Conservation (phyloP, 495 filamentous ascomycete genomes). For the Cercophora scortea region DNA sequence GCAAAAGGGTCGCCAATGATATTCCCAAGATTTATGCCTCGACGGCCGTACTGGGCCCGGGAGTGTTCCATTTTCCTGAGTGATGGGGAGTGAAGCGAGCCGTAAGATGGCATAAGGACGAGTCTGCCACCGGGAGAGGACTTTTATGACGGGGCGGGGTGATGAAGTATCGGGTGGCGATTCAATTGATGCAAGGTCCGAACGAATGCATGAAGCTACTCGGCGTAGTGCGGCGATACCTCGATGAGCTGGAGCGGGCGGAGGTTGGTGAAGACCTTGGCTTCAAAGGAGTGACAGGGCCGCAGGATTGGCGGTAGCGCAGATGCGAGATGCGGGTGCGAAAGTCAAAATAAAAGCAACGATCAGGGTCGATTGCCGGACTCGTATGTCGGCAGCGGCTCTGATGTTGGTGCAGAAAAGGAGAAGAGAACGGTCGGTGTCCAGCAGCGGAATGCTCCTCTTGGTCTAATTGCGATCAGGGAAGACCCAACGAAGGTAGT, state of each 20-base stretch:
- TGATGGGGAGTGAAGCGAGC: conserved; percentile 64
- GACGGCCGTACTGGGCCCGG: conserved; percentile 47
- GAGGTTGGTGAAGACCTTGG: neutral
- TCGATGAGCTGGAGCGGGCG: neutral
- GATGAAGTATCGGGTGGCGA: conserved; percentile 10
- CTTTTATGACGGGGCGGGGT: neutral
- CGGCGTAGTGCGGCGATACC: neutral
- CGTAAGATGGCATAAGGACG: conserved; percentile 63
- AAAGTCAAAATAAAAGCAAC: neutral
- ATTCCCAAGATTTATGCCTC: conserved; percentile 69
- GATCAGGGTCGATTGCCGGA: no score
- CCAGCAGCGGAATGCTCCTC: conserved; percentile 6
- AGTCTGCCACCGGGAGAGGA: conserved; percentile 7
- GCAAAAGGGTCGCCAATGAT: conserved; percentile 96
- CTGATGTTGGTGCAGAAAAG: no score
- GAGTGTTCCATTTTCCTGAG: conserved; percentile 73
- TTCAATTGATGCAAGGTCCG: conserved; percentile 17
- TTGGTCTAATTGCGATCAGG: neutral
- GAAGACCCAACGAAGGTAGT: neutral
- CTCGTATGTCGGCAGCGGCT: no score
- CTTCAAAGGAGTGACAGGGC: neutral
- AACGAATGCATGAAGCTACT: conserved; percentile 10
- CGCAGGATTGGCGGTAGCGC: no score
- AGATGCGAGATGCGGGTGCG: neutral
- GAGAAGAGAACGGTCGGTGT: conserved; percentile 2